Percentiles rank a stretch among this genome's conserved stretches.
Evolutionary conservation across 495 filamentous ascomycete species (phyloP).

Genomic region (Neurospora sp.): DNA sequence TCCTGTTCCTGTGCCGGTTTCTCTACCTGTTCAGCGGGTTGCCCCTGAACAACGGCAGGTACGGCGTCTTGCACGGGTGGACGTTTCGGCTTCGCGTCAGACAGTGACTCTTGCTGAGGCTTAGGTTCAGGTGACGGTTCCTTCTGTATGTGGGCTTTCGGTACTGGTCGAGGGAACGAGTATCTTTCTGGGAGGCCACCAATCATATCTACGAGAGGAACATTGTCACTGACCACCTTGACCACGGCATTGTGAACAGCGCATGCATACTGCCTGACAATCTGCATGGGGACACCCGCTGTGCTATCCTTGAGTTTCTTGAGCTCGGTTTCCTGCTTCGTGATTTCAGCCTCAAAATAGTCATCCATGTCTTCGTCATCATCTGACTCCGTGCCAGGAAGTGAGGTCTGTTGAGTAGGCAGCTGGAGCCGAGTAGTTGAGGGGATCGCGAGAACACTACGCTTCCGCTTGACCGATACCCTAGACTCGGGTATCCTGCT

Average conservation of each 20-base stretch:
- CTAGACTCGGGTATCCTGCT: neutral
- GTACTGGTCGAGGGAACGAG: conserved; percentile 12
- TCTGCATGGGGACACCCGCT: conserved; percentile 10
- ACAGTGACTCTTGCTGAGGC: neutral
- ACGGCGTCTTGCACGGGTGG: neutral
- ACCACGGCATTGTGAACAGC: conserved; percentile 24
- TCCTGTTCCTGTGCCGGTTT: neutral
- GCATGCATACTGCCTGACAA: conserved; percentile 22
- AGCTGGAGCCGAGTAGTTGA: conserved; percentile 9
- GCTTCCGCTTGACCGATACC: neutral
- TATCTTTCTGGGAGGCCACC: conserved; percentile 22
- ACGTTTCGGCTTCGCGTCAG: neutral
- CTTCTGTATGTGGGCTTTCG: neutral
- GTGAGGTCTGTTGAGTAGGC: conserved; percentile 18
- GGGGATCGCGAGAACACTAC: conserved; percentile 7
- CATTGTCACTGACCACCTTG: conserved; percentile 24
- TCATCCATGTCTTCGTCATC: conserved; percentile 44
- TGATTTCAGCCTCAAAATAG: conserved; percentile 37
- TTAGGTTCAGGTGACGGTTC: conserved; percentile 1
- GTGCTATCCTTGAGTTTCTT: conserved; percentile 24
- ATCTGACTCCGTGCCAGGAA: conserved; percentile 33
- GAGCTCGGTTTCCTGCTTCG: conserved; percentile 31
- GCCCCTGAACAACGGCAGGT: neutral
- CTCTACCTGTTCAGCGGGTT: neutral
- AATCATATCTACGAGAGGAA: conserved; percentile 21